Percentiles rank a stretch among this genome's conserved stretches.
phyloP scores from a whole-genome alignment of 2,329 filamentous ascomycete species.

The Bisporella sp. region DNA sequence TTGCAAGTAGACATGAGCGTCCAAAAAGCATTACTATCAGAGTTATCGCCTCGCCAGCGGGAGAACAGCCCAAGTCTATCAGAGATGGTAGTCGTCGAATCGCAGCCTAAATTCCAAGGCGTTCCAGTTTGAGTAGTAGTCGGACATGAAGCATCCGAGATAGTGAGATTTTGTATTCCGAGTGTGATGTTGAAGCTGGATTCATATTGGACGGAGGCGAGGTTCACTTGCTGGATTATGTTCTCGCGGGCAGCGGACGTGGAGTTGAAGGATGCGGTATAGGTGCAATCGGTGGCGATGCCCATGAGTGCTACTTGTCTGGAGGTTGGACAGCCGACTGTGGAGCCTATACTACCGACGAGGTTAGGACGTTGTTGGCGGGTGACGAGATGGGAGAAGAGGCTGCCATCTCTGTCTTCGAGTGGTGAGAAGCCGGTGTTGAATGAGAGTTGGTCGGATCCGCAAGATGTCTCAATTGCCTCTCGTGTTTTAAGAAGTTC shows the following conservation, averaged over 20 bases:
- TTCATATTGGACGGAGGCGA: conserved; percentile 83
- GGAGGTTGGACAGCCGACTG: conserved; percentile 76
- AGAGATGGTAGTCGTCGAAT: conserved; percentile 55
- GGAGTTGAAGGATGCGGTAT: conserved; percentile 65
- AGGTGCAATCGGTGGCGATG: conserved; percentile 88
- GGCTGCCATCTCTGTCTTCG: too few species aligned
- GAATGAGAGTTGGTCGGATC: too few species aligned
- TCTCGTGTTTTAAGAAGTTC: too few species aligned
- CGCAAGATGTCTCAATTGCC: too few species aligned
- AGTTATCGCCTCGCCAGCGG: conserved; percentile 70
- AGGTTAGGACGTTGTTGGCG: conserved; percentile 45
- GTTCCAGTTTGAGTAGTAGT: conserved; percentile 57
- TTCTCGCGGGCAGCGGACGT: conserved; percentile 61
- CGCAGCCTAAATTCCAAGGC: conserved; percentile 80
- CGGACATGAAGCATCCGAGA: conserved; percentile 71
- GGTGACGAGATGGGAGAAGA: too few species aligned
- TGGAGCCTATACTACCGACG: conserved; percentile 69
- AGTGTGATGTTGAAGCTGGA: conserved; percentile 91
- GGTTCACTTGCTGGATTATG: conserved; percentile 77
- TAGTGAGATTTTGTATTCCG: conserved; percentile 77
- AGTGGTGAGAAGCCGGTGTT: too few species aligned
- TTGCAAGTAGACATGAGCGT: conserved; percentile 64
- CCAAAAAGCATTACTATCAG: conserved; percentile 88
- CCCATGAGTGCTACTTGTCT: conserved; percentile 87
- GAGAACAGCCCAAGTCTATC: conserved; percentile 84